These are phyloP conservation scores for Circinella minor DNA, from an alignment of 371 early-diverging fungal genomes.

Conservation along the genomic window DNA sequence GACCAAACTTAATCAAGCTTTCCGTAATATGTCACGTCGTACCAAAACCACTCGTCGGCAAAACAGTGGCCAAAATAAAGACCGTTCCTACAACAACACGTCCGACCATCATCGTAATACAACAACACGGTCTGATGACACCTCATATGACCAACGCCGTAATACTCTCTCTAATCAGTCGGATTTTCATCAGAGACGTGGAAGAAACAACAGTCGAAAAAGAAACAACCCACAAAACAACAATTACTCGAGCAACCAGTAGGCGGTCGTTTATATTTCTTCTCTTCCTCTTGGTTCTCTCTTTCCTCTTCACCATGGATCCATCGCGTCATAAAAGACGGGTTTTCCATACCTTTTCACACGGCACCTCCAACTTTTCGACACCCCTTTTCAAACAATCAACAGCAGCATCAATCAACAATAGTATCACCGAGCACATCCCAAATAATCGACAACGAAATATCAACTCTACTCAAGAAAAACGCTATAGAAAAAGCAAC, in stretches of 20 bases:
- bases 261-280: conserved; percentile 2
- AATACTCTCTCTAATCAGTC: neutral
- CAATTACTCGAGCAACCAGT: neutral
- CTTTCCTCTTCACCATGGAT: neutral
- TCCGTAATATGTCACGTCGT: neutral
- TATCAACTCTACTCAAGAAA: neutral
- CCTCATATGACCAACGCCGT: neutral
- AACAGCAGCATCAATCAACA: neutral
- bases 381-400: neutral
- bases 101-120: neutral
- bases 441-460: neutral
- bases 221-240: neutral
- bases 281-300: neutral
- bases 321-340: neutral
- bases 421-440: neutral
- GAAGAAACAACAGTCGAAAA: neutral
- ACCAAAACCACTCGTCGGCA: neutral
- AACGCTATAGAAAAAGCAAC: conserved; percentile 10
- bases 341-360: conserved; percentile 1
- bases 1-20: neutral
- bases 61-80: neutral
- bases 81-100: neutral
- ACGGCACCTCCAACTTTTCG: neutral
- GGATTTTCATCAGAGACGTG: neutral
- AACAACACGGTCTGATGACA: neutral